Conservation (phyloP, 1,284 basidiomycete species). For the Ganoderma resinaceum region DNA sequence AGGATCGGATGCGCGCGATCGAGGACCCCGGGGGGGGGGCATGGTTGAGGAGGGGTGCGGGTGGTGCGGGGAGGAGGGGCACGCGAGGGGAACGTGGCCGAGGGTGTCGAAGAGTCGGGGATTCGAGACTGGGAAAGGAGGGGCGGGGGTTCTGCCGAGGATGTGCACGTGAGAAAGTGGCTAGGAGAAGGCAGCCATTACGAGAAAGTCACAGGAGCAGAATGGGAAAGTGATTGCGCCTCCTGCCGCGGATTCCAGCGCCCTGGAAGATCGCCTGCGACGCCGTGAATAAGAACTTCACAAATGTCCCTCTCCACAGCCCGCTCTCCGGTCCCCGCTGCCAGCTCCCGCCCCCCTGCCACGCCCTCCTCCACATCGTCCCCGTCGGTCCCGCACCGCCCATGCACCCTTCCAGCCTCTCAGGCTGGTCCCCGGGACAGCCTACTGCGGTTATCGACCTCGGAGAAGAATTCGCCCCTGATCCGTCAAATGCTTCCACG, state of each 20-base stretch:
- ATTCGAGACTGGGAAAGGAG: conserved; percentile 10
- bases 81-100: conserved; percentile 18
- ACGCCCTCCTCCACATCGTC: not conserved
- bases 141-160: conserved; percentile 9
- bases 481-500: conserved; percentile 29
- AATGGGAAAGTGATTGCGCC: conserved; percentile 33
- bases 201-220: conserved; percentile 27
- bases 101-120: conserved; percentile 5
- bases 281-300: conserved; percentile 27
- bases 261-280: conserved; percentile 22
- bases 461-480: conserved; percentile 32
- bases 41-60: conserved; percentile 2
- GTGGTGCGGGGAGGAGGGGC: conserved; percentile 7
- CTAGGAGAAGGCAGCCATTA: conserved; percentile 18
- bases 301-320: conserved; percentile 26
- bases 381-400: conserved; percentile 10
- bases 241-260: conserved; percentile 23
- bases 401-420: conserved; percentile 31
- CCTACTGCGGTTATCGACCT: conserved; percentile 36
- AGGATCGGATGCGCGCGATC: not conserved
- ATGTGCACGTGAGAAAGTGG: conserved; percentile 22
- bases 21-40: not conserved
- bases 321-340: conserved; percentile 24
- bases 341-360: conserved; percentile 8
- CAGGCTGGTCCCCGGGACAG: conserved; percentile 30